Evolutionary conservation across 2,329 filamentous ascomycete species (phyloP).

Genomic region (Xylaria multiplex): DNA sequence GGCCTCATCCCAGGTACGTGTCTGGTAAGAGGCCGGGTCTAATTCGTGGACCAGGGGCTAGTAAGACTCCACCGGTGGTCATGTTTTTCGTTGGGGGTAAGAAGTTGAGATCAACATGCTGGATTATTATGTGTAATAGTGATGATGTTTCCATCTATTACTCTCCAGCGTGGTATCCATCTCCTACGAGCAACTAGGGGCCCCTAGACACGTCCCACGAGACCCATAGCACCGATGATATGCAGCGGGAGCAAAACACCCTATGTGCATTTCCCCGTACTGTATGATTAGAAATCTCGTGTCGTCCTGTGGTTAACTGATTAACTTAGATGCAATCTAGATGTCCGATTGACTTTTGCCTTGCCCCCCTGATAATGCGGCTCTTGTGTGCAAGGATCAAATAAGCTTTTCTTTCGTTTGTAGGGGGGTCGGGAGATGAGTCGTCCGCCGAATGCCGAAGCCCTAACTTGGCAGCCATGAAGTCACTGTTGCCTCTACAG

Average conservation of each 20-base stretch:
- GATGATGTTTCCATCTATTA: conserved; percentile 11
- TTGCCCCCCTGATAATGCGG: conserved; percentile 27
- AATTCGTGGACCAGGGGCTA: conserved; percentile 22
- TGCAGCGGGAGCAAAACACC: background rate
- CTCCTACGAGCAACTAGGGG: conserved; percentile 11
- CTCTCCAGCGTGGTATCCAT: conserved; percentile 3
- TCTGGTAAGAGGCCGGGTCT: conserved; percentile 8
- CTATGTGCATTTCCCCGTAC: conserved; percentile 9
- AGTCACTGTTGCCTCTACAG: conserved; percentile 14
- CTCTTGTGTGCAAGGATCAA: conserved; percentile 32
- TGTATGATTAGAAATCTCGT: conserved; percentile 3
- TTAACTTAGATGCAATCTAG: background rate
- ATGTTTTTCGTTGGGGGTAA: conserved; percentile 9
- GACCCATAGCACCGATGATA: conserved; percentile 13
- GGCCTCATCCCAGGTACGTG: conserved; percentile 17
- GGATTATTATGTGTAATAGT: conserved; percentile 33
- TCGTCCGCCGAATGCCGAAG: conserved; percentile 29
- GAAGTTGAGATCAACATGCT: conserved; percentile 34
- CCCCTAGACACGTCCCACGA: conserved; percentile 12
- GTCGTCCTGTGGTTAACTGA: conserved; percentile 3
- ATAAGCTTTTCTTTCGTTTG: conserved; percentile 31
- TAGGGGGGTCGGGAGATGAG: conserved; percentile 15
- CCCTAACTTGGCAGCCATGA: conserved; percentile 27
- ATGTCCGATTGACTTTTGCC: background rate
- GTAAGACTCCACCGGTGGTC: conserved; percentile 21